These are phyloP conservation scores for Pseudogymnoascus sp. DNA, from an alignment of 2,329 filamentous ascomycete genomes.

Conservation along the genomic window DNA sequence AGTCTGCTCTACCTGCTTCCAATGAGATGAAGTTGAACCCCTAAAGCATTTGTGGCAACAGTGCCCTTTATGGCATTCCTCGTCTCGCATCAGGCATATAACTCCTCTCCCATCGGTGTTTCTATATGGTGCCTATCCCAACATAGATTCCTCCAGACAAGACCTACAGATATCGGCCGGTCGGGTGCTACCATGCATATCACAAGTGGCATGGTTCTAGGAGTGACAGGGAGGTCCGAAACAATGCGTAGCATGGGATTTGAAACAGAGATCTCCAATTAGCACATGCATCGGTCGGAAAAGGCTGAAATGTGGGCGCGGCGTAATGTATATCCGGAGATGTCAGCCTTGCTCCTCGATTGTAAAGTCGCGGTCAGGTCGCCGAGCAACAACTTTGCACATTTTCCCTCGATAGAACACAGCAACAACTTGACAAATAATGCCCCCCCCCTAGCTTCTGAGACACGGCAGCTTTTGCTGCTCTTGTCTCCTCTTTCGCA, in stretches of 20 bases:
- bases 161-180: neutral
- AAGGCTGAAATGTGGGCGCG: constrained; percentile 7
- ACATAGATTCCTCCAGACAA: neutral
- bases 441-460: neutral
- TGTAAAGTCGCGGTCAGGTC: constrained; percentile 7
- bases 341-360: constrained; percentile 8
- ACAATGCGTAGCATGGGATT: neutral
- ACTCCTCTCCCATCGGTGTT: neutral
- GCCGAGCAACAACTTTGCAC: constrained; percentile 7
- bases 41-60: neutral
- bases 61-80: neutral
- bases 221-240: neutral
- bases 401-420: constrained; percentile 1
- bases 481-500: constrained; percentile 6
- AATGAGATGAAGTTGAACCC: neutral
- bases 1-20: neutral
- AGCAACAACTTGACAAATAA: constrained; percentile 2
- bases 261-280: neutral
- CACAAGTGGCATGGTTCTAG: neutral
- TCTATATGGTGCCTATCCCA: neutral
- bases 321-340: constrained; percentile 6
- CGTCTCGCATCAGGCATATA: neutral
- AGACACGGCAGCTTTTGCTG: constrained; percentile 6
- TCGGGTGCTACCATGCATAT: neutral
- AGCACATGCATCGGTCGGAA: constrained; percentile 7